Percentiles rank a stretch among this genome's conserved stretches.
These are phyloP conservation scores for Beauveria pseudobassiana DNA, from an alignment of 2,329 filamentous ascomycete species.

Conservation along the genomic window DNA sequence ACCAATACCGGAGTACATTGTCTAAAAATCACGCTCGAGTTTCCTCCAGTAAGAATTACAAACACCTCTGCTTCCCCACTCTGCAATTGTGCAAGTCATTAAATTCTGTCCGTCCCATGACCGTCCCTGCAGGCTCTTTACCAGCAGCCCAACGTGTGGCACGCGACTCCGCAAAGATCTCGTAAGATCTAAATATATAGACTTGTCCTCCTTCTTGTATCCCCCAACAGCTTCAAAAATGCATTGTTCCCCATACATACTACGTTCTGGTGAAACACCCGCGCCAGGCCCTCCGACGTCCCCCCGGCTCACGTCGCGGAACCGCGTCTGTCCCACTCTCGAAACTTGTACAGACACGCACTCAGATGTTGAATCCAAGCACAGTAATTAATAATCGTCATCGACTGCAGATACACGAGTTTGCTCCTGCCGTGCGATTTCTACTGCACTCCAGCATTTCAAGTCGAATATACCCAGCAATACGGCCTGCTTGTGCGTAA, in stretches of 20 bases:
- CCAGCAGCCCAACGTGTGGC: background rate
- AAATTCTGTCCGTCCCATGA: background rate
- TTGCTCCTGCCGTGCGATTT: background rate
- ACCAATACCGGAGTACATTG: background rate
- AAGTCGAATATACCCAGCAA: background rate
- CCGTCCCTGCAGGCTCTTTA: background rate
- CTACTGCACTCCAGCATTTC: background rate
- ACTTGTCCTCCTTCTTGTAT: background rate
- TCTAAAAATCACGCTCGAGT: background rate
- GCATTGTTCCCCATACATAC: background rate
- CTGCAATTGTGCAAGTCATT: constrained; percentile 1
- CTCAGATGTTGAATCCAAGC: background rate
- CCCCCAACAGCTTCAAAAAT: background rate
- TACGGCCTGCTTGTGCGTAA: background rate
- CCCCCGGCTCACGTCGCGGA: background rate
- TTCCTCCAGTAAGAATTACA: background rate
- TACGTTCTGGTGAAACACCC: background rate
- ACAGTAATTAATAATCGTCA: background rate
- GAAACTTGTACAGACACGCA: background rate
- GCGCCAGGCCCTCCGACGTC: background rate
- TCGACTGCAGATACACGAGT: background rate
- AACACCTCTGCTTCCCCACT: background rate
- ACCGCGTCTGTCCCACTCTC: constrained; percentile 5
- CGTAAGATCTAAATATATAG: background rate
- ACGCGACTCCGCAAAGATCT: background rate